A percentile compares a stretch with the other conserved stretches of the same genome.
These are phyloP conservation scores for Eimeria praecox DNA, from an alignment of 169 alveolate genomes.

Conservation along the genomic window DNA sequence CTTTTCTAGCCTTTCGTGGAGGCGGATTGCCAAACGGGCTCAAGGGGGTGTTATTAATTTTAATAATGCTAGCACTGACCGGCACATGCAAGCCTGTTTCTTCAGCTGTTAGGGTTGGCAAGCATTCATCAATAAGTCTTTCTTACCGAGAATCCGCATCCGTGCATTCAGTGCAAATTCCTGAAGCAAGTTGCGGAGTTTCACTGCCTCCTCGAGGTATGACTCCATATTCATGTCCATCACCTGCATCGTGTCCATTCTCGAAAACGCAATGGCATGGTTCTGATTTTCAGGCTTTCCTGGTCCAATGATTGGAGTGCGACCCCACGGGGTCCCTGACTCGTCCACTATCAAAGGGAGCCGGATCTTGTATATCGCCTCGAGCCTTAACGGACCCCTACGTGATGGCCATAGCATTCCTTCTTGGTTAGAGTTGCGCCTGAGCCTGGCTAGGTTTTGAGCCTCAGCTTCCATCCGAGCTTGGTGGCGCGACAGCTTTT, in stretches of 20 bases:
- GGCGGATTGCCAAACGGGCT: not conserved
- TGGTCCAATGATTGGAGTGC: constrained; percentile 78
- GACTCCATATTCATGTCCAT: constrained; percentile 83
- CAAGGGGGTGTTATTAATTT: not conserved
- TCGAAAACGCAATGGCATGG: constrained; percentile 76
- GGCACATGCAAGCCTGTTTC: not conserved
- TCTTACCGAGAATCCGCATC: constrained; percentile 77
- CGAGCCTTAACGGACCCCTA: constrained; percentile 80
- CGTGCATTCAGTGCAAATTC: constrained; percentile 69
- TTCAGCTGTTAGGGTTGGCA: not conserved
- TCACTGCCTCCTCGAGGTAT: constrained; percentile 79
- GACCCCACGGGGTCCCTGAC: constrained; percentile 76
- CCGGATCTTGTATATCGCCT: constrained; percentile 76
- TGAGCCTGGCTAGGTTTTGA: not conserved
- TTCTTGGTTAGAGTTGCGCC: constrained; percentile 7
- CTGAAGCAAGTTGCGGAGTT: constrained; percentile 80
- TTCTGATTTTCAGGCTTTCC: constrained; percentile 83
- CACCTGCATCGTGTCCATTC: constrained; percentile 81
- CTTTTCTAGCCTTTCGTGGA: not conserved
- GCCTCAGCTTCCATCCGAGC: constrained; percentile 68
- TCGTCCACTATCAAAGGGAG: constrained; percentile 77
- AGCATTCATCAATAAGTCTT: not conserved
- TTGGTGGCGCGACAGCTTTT: constrained; percentile 66
- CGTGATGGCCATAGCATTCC: constrained; percentile 79
- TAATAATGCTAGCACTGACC: not conserved